Evolutionary conservation across 352 stramenopile genomes (phyloP).

Genomic region (Elongisporangium undulatum): DNA sequence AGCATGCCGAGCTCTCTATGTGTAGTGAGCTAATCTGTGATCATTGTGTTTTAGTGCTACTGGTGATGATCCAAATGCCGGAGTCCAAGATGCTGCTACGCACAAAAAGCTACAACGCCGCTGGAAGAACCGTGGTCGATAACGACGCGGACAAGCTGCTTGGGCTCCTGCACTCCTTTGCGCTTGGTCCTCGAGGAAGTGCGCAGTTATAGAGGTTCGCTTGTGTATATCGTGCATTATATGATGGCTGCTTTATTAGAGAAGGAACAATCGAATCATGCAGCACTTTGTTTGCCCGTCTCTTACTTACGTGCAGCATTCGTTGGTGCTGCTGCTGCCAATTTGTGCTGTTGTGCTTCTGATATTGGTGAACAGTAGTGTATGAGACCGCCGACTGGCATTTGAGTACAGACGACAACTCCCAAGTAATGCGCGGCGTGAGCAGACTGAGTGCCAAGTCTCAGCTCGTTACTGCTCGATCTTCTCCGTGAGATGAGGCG

Average conservation of each 20-base stretch:
- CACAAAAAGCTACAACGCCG: constrained; percentile 66
- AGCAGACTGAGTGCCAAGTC: too few species aligned
- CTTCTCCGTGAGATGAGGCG: too few species aligned
- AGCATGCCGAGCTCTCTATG: not conserved
- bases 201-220: not conserved
- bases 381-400: too few species aligned
- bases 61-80: constrained; percentile 68
- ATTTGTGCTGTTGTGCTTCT: too few species aligned
- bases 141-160: constrained; percentile 46
- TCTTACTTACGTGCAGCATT: too few species aligned
- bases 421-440: too few species aligned
- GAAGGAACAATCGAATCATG: not conserved
- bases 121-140: constrained; percentile 25
- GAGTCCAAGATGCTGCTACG: constrained; percentile 47
- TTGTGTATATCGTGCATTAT: not conserved
- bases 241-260: not conserved
- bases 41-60: constrained; percentile 43
- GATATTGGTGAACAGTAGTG: too few species aligned
- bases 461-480: too few species aligned
- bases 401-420: too few species aligned
- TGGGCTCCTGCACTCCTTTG: constrained; percentile 36
- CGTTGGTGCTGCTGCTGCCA: too few species aligned
- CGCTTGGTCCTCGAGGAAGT: constrained; percentile 13
- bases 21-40: constrained; percentile 2
- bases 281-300: not conserved